Evolutionary conservation across 2,329 filamentous ascomycete genomes (phyloP), one percentile per base, ranked within the genome.

Genomic region (Coniochaeta sp.): DNA sequence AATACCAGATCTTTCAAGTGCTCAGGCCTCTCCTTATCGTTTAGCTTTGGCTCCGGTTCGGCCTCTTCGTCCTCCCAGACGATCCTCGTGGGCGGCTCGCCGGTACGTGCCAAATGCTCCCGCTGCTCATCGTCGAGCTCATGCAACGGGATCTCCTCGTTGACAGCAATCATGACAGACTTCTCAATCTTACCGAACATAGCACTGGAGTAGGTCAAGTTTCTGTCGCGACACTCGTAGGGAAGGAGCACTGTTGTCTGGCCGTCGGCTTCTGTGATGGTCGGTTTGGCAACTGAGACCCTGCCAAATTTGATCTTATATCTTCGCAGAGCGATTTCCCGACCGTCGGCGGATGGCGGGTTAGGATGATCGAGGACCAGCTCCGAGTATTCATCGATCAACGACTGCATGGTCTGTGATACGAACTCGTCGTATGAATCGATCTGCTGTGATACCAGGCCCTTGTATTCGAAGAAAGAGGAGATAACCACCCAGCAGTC

Each of bases 401-500:
- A 86, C 68, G 96, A 91, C 71, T 98, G 93, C 76, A 99, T 93
- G 0, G 93, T 97, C 24, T 90, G 92, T 62, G 89, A 88, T 61
- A 95, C 93, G 70, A 99, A 99, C 72, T 98, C 93, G 76, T 99
- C 92, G 77, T 96, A 99, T 0, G 96, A 99, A 73, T 98, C 93
- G 64, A 98, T 88, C 79, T 99, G 95, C 76, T 99, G 93, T 17
- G 95, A 96, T 24, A 96, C 95, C 34, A 99, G 83, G 69, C 95
- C 93, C 77, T 98, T 99, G 64, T 87, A 85, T 68, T 97, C 91
- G 78, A 99, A 99, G 80, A 97, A 98, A 11, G 95, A 90, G 60
- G 90, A 92, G 73, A 99, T 98, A 70, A 98, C 93, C 65, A 89
- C 90, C 95, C 96, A 99, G 80, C 92, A 97, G 77, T 99, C 96